Percentiles rank a stretch among this genome's conserved stretches.
Evolutionary conservation across 2,329 filamentous ascomycete species (phyloP).

Genomic region (Xylogone sp.): DNA sequence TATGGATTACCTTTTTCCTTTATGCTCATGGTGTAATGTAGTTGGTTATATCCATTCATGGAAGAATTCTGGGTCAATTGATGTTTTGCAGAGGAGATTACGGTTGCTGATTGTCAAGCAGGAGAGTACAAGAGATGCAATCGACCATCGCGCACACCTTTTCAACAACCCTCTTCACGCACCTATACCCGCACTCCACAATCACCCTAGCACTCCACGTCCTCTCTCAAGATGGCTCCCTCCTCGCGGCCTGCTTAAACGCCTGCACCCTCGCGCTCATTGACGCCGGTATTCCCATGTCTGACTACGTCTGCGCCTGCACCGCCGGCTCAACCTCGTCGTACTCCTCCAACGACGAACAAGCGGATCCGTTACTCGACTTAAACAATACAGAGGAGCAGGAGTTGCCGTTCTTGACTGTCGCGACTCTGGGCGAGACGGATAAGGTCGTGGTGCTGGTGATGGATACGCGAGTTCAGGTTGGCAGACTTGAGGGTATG

Average conservation of each 20-base stretch:
- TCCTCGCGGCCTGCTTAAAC: conserved; percentile 87
- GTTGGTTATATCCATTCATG: no score
- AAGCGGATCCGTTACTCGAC: conserved; percentile 74
- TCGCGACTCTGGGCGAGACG: conserved; percentile 71
- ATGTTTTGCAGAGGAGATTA: no score
- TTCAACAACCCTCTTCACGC: conserved; percentile 72
- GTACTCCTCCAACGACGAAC: conserved; percentile 60
- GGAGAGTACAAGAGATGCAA: conserved; percentile 76
- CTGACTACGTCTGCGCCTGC: conserved; percentile 83
- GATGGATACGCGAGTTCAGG: conserved; percentile 86
- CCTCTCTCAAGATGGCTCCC: conserved; percentile 82
- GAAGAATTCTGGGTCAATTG: no score
- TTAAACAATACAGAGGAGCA: conserved; percentile 77
- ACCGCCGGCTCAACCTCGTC: conserved; percentile 77
- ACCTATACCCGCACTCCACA: conserved; percentile 83
- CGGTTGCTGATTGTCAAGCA: conserved; percentile 35
- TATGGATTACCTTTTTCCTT: conserved; percentile 36
- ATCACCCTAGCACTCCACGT: conserved; percentile 84
- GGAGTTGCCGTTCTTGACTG: conserved; percentile 84
- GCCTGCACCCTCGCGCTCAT: conserved; percentile 87
- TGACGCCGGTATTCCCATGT: conserved; percentile 94
- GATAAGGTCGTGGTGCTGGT: conserved; percentile 76
- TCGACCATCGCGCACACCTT: conserved; percentile 77
- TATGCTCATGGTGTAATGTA: no score
- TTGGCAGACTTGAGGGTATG: conserved; percentile 82